Conservation (phyloP, 768 basidiomycete species). For the Clitopilus passeckerianus region DNA sequence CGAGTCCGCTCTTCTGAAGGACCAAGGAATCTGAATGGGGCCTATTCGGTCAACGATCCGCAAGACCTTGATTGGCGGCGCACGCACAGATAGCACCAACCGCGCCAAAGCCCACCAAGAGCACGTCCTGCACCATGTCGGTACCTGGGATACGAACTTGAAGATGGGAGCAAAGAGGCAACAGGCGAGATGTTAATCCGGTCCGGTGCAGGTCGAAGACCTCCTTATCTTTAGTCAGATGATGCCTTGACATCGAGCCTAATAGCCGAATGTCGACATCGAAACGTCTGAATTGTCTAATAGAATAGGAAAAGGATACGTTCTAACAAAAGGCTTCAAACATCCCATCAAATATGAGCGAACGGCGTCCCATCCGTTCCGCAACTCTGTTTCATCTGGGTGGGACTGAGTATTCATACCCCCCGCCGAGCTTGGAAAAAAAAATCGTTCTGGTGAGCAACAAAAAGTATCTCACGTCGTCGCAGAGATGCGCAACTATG, state of each 20-base stretch:
- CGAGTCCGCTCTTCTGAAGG: conserved; percentile 51
- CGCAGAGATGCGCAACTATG: not conserved
- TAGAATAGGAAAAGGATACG: no score
- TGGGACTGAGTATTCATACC: no score
- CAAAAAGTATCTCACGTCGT: not conserved
- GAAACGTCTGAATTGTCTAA: no score
- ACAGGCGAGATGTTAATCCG: not conserved
- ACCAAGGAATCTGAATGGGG: conserved; percentile 44
- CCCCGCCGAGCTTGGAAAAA: not conserved
- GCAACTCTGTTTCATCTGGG: no score
- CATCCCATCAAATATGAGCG: no score
- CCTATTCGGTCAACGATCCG: not conserved
- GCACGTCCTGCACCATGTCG: conserved; percentile 32
- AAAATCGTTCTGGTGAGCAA: no score
- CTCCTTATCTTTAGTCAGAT: no score
- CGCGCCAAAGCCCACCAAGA: conserved; percentile 63
- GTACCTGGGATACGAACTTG: not conserved
- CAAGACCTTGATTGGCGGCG: not conserved
- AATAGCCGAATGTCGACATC: no score
- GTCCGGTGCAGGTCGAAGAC: no score
- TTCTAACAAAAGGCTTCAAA: no score
- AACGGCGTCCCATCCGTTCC: no score
- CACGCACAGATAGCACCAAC: conserved; percentile 60
- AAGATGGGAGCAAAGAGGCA: not conserved
- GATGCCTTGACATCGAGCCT: no score